Conservation (phyloP, 371 early-diverging fungal species). For the Modicella reniformis region DNA sequence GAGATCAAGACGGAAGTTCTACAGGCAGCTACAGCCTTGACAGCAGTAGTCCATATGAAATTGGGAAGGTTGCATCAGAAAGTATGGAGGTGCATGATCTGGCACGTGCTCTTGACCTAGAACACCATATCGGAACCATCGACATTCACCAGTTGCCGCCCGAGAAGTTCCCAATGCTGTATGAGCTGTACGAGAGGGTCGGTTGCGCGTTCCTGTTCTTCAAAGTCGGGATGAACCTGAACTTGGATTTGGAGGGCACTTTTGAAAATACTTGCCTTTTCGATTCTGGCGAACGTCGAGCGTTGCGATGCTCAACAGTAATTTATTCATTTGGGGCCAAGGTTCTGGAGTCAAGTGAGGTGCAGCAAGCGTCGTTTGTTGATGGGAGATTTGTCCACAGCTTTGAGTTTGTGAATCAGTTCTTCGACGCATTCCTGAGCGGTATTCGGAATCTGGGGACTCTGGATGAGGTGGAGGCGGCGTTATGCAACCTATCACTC, state of each 20-base stretch:
- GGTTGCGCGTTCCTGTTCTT: slow-evolving; percentile 39
- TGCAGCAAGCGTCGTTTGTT: slow-evolving; percentile 62
- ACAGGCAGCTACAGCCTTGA: not conserved
- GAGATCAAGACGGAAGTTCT: not conserved
- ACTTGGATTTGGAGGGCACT: slow-evolving; percentile 22
- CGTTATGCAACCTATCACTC: slow-evolving; percentile 63
- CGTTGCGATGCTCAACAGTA: slow-evolving; percentile 68
- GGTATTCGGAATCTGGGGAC: slow-evolving; percentile 61
- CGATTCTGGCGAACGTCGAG: slow-evolving; percentile 60
- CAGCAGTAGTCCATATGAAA: too few species aligned
- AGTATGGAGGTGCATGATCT: slow-evolving; percentile 25
- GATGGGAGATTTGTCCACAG: slow-evolving; percentile 60
- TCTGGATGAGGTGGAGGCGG: slow-evolving; percentile 65
- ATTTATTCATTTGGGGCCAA: slow-evolving; percentile 74
- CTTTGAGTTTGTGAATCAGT: slow-evolving; percentile 69
- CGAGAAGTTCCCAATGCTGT: slow-evolving; percentile 40
- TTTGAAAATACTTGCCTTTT: slow-evolving; percentile 59
- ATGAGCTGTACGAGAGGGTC: slow-evolving; percentile 30
- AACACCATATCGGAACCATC: slow-evolving; percentile 18
- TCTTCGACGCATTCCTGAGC: slow-evolving; percentile 68
- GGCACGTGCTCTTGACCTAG: slow-evolving; percentile 24
- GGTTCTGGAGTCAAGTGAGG: slow-evolving; percentile 68
- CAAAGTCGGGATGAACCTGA: slow-evolving; percentile 34
- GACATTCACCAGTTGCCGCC: slow-evolving; percentile 28
- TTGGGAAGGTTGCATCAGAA: too few species aligned